Evolutionary conservation across 805 yeast species (phyloP).

Genomic region (Candida cerambycidarum): DNA sequence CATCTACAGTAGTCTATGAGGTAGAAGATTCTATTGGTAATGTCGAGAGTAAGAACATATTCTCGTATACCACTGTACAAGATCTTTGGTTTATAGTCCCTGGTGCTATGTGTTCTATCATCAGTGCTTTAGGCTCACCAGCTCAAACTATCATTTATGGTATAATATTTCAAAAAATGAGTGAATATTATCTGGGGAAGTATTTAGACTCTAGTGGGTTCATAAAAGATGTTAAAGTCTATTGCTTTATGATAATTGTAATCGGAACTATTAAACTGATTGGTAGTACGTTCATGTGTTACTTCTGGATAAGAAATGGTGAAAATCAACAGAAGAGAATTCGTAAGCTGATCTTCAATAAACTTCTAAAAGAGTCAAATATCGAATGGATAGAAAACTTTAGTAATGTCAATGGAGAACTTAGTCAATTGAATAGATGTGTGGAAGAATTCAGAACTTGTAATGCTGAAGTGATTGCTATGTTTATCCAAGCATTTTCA

Average conservation of each 20-base stretch:
- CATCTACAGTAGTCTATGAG: not conserved
- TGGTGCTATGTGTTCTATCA: constrained; percentile 39
- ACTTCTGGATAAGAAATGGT: constrained; percentile 68
- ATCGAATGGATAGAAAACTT: constrained; percentile 62
- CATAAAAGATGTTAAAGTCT: constrained; percentile 22
- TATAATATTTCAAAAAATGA: constrained; percentile 47
- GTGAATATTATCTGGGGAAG: constrained; percentile 28
- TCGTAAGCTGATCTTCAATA: constrained; percentile 44
- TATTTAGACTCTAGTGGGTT: constrained; percentile 25
- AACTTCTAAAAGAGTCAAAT: constrained; percentile 47
- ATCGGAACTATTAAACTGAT: constrained; percentile 33
- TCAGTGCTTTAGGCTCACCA: constrained; percentile 60
- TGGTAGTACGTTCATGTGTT: constrained; percentile 52
- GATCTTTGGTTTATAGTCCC: constrained; percentile 19
- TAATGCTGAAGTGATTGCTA: constrained; percentile 63
- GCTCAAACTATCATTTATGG: constrained; percentile 67
- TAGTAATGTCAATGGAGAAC: constrained; percentile 57
- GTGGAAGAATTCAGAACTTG: constrained; percentile 72
- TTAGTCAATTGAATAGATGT: constrained; percentile 67
- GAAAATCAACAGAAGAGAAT: constrained; percentile 65
- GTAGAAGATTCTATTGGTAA: not conserved
- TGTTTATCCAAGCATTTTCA: constrained; percentile 52
- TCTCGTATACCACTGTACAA: constrained; percentile 16
- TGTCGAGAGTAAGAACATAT: constrained; percentile 12
- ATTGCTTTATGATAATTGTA: constrained; percentile 33